Base-by-base conservation (phyloP, 192 early-diverging fungal genomes). In the Coemansia sp. region DNA sequence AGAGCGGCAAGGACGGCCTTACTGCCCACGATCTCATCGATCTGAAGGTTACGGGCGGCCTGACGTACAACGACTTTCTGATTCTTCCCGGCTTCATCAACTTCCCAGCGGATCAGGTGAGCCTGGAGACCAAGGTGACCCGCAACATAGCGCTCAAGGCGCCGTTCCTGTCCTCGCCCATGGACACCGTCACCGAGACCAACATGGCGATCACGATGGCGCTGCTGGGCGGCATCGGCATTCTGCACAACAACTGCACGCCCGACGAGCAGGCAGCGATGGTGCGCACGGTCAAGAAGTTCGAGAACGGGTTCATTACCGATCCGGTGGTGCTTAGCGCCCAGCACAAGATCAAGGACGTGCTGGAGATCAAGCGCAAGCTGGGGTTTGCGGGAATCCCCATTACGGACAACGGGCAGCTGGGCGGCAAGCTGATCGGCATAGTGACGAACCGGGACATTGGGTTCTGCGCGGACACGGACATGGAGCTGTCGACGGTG, bases 151-250 rank as follows among this genome's bases (percentile, higher is more conserved):
- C 83, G 46, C 83, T 98, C 80, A 92, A 91, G 75, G 91, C 93
- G 11, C 96, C 96, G 5, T 90, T 98, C 70, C 63, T 96, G 63
- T 94, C 92, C 16, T 89, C 87, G 53, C 96, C 94, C 51, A 98
- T 98, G 96, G 96, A 98, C 76, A 98, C 96, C 31, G 96, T 98
- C 17, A 96, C 96, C 28, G 94, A 98, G 81, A 81, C 89, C 12
- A 87, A 92, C n/a, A 98, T 98, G 96, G 96, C 96, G 38, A 92
- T 96, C 69, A 87, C 89, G 58, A 94, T 98, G 91, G 94, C 94
- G 73, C 80, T 92, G 45, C 69, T 91, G 43, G 96, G 96, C 53
- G 96, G 96, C 15, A 82, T 98, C 56, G 96, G 96, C 66, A 90
- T 98, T 42, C 91, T 98, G 69, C 96, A 98, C 80, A 85, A 96